Base-by-base conservation (phyloP, 805 yeast species). In the Sugiyamaella lignohabitans region DNA sequence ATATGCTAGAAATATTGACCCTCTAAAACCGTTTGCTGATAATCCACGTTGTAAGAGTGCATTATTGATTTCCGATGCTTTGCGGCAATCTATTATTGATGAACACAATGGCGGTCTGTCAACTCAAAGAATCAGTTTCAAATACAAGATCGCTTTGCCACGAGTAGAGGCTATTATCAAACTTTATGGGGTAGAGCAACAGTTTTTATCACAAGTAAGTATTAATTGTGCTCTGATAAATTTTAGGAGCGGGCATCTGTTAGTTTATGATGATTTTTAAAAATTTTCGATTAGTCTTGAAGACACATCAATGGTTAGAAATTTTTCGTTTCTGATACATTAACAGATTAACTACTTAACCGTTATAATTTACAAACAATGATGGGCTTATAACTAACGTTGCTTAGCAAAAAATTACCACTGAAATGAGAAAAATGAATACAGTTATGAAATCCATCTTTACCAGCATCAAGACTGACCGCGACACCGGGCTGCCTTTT, bases 101-200 rank as follows among this genome's bases (percentile, higher is more conserved):
- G 87, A 79, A 44, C 69, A 78, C 46, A 68, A 63, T 16, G 71
- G 69, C 37, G 75, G 78, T 24, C 76, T 78, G 38, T 73, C 83
- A 38, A 67, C 81, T 19, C 91, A 85, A 62, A 82, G 80, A 54
- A 80, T 86, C 40, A 89, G 96, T 8, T 77, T 82, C 53, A 77
- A 78, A 59, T 82, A 80, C 59, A 91, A 94, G 2, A 70, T 91
- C 54, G 84, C 87, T 60, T 77, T 88, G 51, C 85, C 88, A 45
- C 78, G 98, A 63, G 73, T 93, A 18, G 96, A 89, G 61, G 98
- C 97, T n/a, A 73, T 91, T 48, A 68, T 85, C 21, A 79, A 76
- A 62, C 74, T 91, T 53, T 71, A 76, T 51, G 70, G 70, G 24
- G 73, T 89, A 44, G 94, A 91, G 66, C 65, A 75, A 52, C 66